Evolutionary conservation across 1,284 basidiomycete species (phyloP), one percentile per base, ranked within the genome.

Genomic region (Ustilago curta): DNA sequence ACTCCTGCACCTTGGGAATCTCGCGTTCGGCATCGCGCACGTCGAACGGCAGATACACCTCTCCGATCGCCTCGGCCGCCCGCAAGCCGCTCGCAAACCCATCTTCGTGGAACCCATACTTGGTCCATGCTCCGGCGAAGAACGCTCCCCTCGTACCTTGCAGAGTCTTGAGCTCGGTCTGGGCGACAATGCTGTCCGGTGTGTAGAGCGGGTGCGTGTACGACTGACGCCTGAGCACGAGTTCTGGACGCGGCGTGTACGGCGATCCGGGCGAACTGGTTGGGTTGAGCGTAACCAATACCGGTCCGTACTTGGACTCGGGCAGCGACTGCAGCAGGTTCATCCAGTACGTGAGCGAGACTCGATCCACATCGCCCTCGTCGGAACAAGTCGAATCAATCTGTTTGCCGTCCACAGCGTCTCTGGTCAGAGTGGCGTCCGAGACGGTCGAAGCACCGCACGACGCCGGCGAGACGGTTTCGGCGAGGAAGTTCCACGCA

Each of bases 31-130:
- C 85, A 23, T 84, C 77, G 25, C 40, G 52, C 27, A 85, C 57
- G 0, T 83, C 73, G 79, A 87, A 87, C 0, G 87, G 87, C n/a
- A 84, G 72, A 8, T 62, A 72, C 0, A 85, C 86, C 37, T 75
- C 78, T 40, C 54, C 51, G 37, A 87, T 85, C 5, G 81, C 79
- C 6, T 68, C 66, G 11, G 75, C 61, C 7, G 84, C 85, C 3
- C 78, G 77, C 53, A 88, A 73, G 0, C 86, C 86, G 0, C 83
- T 89, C 0, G 91, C 88, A 85, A 93, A 93, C 4, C 91, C 92
- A 78, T 93, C 92, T 85, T 93, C 91, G 85, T 93, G 92, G 86
- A 92, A 84, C 8, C 85, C 92, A 77, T 92, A 93, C 59, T 90
- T 89, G 48, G 90, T 88, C 88, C 91, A 94, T 7, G 92, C 93